A percentile compares a stretch with the other conserved stretches of the same genome.
Evolutionary conservation across 306 rosid species (phyloP).

Genomic region (Pueraria montana): DNA sequence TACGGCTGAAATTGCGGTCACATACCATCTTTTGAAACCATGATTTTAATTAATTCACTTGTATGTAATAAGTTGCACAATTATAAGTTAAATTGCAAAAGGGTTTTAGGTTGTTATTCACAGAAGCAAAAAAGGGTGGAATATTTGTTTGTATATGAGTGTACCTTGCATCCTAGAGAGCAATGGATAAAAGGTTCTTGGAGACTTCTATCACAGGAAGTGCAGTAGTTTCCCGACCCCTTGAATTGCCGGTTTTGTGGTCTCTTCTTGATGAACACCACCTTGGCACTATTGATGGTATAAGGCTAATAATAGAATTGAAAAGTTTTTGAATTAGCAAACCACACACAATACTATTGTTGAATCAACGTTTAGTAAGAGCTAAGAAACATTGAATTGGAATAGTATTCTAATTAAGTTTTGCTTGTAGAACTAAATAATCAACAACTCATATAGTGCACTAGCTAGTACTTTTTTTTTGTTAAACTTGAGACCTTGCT

Average conservation of each 20-base stretch:
- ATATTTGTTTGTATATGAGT: not conserved
- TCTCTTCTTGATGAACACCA: conserved; percentile 43
- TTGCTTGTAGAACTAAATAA: not conserved
- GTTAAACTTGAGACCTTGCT: no score
- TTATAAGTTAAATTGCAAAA: not conserved
- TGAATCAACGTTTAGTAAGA: not conserved
- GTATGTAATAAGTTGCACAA: not conserved
- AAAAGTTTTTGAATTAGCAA: not conserved
- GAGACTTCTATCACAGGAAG: conserved; percentile 41
- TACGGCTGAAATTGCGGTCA: no score
- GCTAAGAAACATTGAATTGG: no score
- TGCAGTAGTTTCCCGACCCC: conserved; percentile 30
- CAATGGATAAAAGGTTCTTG: conserved; percentile 41
- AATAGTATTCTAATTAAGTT: not conserved
- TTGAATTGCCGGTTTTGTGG: conserved; percentile 38
- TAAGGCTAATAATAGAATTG: conserved; percentile 9
- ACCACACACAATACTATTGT: not conserved
- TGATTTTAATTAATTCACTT: not conserved
- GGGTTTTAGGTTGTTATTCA: not conserved
- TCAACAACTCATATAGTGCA: not conserved
- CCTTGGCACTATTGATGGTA: conserved; percentile 35
- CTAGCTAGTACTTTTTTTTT: no score
- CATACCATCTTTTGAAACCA: no score
- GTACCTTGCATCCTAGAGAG: conserved; percentile 42
- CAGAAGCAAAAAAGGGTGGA: not conserved